Percentiles rank a stretch among this genome's conserved stretches.
These are phyloP conservation scores for Inga laurina DNA, from an alignment of 306 rosid species.

Conservation along the genomic window DNA sequence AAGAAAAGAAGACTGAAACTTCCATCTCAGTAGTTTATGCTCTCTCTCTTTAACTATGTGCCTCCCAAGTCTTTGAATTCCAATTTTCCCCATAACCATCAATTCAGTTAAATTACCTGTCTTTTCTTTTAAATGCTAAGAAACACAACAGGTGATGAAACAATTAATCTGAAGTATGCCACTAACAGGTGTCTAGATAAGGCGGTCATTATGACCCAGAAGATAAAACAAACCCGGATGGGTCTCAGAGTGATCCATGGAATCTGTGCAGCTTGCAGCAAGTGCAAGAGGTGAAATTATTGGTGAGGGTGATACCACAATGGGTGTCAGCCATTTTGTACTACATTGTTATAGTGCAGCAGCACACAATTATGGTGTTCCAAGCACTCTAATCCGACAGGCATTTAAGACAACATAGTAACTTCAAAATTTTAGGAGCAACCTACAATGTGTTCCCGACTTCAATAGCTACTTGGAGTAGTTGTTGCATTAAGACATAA, in stretches of 20 bases:
- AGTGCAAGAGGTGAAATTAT: constrained; percentile 81
- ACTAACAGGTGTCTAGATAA: constrained; percentile 60
- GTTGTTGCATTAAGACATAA: no score
- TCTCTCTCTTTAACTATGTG: constrained; percentile 57
- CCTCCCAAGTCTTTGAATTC: constrained; percentile 60
- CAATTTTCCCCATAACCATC: constrained; percentile 63
- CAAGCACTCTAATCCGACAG: constrained; percentile 86
- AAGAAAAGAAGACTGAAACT: constrained; percentile 57
- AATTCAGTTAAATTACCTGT: constrained; percentile 60
- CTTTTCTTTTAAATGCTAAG: no score
- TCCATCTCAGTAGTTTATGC: constrained; percentile 49
- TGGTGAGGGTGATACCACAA: no score
- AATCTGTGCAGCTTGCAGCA: constrained; percentile 73
- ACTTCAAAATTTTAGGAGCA: constrained; percentile 69
- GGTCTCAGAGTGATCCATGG: constrained; percentile 78
- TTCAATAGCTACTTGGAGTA: no score
- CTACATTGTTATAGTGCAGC: constrained; percentile 38
- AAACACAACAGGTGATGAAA: background rate
- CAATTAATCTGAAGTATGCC: background rate
- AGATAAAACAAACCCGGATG: constrained; percentile 61
- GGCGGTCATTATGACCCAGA: constrained; percentile 64
- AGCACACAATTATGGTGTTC: constrained; percentile 56
- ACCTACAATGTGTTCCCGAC: constrained; percentile 56
- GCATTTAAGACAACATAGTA: constrained; percentile 47
- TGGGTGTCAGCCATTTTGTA: no score